A percentile compares a stretch with the other conserved stretches of the same genome.
Evolutionary conservation across 2,329 filamentous ascomycete species (phyloP).

Genomic region (Alternaria consortialis): DNA sequence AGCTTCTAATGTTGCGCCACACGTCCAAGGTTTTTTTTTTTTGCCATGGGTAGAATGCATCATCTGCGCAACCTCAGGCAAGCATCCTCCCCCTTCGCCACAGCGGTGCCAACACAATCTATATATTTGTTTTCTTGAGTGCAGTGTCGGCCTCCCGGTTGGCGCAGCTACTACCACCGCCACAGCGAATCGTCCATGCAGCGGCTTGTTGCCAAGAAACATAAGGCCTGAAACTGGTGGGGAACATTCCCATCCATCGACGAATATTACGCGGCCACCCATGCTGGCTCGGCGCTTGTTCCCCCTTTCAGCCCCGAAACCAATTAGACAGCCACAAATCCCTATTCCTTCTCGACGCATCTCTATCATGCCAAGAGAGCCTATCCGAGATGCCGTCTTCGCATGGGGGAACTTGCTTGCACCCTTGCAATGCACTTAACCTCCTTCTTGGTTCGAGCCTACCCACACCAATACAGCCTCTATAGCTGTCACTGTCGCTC

Average conservation of each 20-base stretch:
- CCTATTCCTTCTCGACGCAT: slow-evolving; percentile 30
- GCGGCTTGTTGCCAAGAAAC: slow-evolving; percentile 29
- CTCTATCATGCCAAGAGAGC: slow-evolving; percentile 40
- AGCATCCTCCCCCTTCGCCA: background rate
- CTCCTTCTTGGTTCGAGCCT: slow-evolving; percentile 30
- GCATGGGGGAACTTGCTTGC: slow-evolving; percentile 41
- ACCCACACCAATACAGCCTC: slow-evolving; percentile 32
- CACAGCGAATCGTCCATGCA: slow-evolving; percentile 13
- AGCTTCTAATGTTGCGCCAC: slow-evolving; percentile 1
- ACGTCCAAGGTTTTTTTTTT: background rate
- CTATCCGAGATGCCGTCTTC: slow-evolving; percentile 46
- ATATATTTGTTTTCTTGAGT: background rate
- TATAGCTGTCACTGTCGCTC: slow-evolving; percentile 36
- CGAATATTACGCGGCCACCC: slow-evolving; percentile 41
- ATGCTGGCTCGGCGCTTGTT: slow-evolving; percentile 32
- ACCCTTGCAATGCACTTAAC: slow-evolving; percentile 38
- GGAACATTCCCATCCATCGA: slow-evolving; percentile 29
- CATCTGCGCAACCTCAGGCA: background rate
- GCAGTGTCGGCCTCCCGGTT: background rate
- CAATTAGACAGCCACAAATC: slow-evolving; percentile 31
- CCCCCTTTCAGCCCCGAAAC: slow-evolving; percentile 28
- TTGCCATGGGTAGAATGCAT: background rate
- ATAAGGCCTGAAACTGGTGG: slow-evolving; percentile 34
- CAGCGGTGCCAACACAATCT: background rate
- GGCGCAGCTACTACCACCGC: slow-evolving; percentile 10